Evolutionary conservation across 164 flowering plant species (phyloP), one percentile per base, ranked within the genome.

Genomic region (Vitis riparia): DNA sequence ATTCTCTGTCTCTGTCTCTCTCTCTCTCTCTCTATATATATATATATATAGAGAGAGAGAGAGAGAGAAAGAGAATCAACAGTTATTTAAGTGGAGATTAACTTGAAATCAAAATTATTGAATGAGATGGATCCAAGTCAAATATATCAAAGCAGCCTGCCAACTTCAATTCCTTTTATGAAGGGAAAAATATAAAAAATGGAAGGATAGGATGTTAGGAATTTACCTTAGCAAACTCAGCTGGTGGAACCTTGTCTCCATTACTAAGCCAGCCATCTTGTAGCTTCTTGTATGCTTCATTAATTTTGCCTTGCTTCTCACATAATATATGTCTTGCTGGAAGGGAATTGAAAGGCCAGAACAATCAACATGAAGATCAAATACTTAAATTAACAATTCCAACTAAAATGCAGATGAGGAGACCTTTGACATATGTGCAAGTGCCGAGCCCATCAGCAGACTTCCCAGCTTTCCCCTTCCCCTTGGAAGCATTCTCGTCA

Each of bases 201-300:
- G 65, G 50, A 72, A 67, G 15, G 32, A 44, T 2, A 14, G 14
- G 0, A 61, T 51, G 19, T 11, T 6, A 10, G 3, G 23, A 62
- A 65, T 60, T 57, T 75, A 93, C 99, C 96, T 93, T 95, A 9
- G 98, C 97, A 86, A 95, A 95, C 78, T 95, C 99, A 55, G 99
- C 92, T 30, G 98, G 97, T 57, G 99, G 98, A 73, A 95, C 99
- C 79, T 95, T 95, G 68, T 95, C 99, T 30, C 97, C 99, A 71
- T 87, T 89, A 79, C 79, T 73, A 52, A 95, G 89, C 99, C 98
- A 95, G 60, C 99, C 98, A 71, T 95, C 98, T 70, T 91, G 86
- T 61, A 91, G 81, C 79, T 93, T 95, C 85, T 93, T 91, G 84
- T 95, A 95, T 53, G 98, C 99, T 77, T 95, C 99, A 85, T 95